Percentiles rank a stretch among this genome's conserved stretches.
Evolutionary conservation across 2,329 filamentous ascomycete genomes (phyloP).

Genomic region (Colletotrichum abscissum): DNA sequence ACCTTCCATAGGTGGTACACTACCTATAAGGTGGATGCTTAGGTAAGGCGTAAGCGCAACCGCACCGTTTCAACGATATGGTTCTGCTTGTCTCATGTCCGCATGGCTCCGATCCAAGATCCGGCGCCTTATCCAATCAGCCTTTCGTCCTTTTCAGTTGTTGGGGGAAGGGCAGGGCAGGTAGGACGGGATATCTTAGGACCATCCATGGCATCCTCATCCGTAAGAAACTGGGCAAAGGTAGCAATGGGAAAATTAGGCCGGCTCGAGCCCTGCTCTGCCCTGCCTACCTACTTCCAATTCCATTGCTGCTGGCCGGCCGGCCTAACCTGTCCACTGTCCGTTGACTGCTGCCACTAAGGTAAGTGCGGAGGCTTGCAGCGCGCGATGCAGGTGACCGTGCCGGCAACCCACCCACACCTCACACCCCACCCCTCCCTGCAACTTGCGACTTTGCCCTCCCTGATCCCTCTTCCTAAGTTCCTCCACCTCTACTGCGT

Average conservation of each 20-base stretch:
- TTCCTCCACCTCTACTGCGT: background rate
- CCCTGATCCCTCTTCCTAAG: background rate
- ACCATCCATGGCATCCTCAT: background rate
- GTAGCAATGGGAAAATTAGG: background rate
- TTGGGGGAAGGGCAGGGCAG: slow-evolving; percentile 16
- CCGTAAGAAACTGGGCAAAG: background rate
- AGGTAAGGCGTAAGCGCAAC: background rate
- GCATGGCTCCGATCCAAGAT: background rate
- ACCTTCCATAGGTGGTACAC: no score
- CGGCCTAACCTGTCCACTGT: background rate
- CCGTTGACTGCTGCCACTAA: slow-evolving; percentile 2
- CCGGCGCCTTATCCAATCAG: background rate
- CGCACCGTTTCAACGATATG: slow-evolving; percentile 19
- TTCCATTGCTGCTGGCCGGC: background rate
- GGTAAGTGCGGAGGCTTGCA: slow-evolving; percentile 16
- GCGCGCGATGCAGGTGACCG: slow-evolving; percentile 28
- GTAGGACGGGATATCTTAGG: background rate
- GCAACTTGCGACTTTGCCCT: slow-evolving; percentile 4
- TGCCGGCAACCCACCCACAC: slow-evolving; percentile 21
- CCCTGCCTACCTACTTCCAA: background rate
- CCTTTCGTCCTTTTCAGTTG: background rate
- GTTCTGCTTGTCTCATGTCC: slow-evolving; percentile 28
- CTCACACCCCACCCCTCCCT: background rate
- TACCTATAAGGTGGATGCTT: background rate
- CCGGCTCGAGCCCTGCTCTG: background rate